Evolutionary conservation across 495 filamentous ascomycete species (phyloP).

Genomic region (Lasiosphaeriaceae sp.): DNA sequence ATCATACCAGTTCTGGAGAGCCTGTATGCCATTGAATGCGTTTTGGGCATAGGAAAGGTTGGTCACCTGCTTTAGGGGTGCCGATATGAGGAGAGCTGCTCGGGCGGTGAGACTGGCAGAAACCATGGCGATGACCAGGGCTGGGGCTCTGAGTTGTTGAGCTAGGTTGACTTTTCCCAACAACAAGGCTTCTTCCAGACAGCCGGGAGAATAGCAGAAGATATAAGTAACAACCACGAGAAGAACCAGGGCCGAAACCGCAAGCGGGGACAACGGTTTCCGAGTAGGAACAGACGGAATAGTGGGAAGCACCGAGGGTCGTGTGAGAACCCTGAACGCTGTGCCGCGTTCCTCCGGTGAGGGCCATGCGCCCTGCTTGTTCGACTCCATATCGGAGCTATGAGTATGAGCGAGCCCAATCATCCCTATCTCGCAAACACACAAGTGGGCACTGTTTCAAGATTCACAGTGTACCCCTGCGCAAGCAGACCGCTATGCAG

Average conservation of each 20-base stretch:
- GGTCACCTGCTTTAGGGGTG: constrained; percentile 18
- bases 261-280: background rate
- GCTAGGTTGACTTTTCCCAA: background rate
- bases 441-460: background rate
- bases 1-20: constrained; percentile 65
- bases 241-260: background rate
- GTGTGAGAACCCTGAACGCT: background rate
- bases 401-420: background rate
- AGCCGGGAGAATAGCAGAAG: background rate
- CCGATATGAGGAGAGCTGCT: constrained; percentile 33
- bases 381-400: background rate
- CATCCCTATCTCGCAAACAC: no score
- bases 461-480: no score
- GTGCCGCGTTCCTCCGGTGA: background rate
- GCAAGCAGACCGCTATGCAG: no score
- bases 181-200: background rate
- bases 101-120: constrained; percentile 32
- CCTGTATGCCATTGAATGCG: constrained; percentile 42
- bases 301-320: background rate
- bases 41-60: constrained; percentile 29
- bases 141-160: background rate
- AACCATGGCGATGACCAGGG: constrained; percentile 22
- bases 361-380: background rate
- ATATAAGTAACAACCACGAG: constrained; percentile 2
- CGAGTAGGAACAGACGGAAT: background rate